These are phyloP conservation scores for Urtica urens DNA, from an alignment of 306 rosid genomes.

Conservation along the genomic window DNA sequence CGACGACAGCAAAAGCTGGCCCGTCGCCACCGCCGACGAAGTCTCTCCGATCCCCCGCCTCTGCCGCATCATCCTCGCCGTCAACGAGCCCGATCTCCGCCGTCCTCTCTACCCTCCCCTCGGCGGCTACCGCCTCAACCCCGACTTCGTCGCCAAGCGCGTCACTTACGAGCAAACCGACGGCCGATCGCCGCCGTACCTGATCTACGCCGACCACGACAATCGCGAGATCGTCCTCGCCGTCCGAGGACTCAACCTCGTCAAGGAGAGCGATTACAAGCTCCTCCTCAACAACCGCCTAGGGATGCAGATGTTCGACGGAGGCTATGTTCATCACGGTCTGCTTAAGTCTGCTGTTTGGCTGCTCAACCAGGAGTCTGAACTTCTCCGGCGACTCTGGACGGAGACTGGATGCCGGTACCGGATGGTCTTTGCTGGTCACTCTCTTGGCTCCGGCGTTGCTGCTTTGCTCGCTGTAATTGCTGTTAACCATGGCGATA, in stretches of 20 bases:
- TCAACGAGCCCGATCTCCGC: conserved; percentile 65
- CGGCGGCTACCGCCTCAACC: conserved; percentile 48
- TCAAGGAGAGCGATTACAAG: conserved; percentile 66
- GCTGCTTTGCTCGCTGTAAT: conserved; percentile 58
- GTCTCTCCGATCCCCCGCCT: conserved; percentile 63
- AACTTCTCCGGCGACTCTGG: conserved; percentile 59
- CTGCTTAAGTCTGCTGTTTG: conserved; percentile 69
- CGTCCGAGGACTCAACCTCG: conserved; percentile 66
- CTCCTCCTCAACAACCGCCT: conserved; percentile 43
- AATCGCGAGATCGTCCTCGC: conserved; percentile 65
- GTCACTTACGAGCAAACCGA: conserved; percentile 37
- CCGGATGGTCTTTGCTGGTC: conserved; percentile 67
- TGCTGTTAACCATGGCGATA: conserved; percentile 50
- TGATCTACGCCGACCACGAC: conserved; percentile 63
- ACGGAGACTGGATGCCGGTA: conserved; percentile 46
- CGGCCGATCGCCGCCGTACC: conserved; percentile 68
- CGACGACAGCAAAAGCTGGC: conserved; percentile 78
- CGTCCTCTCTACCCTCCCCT: conserved; percentile 24
- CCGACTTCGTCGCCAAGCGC: conserved; percentile 52
- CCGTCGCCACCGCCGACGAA: conserved; percentile 51
- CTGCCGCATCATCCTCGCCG: conserved; percentile 73
- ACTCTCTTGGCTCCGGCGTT: conserved; percentile 87
- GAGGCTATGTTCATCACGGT: conserved; percentile 80
- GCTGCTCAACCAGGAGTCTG: conserved; percentile 65
- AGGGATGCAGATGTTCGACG: conserved; percentile 83